Percentiles rank a stretch among this genome's conserved stretches.
These are phyloP conservation scores for Paecilomyces variotii DNA, from an alignment of 2,329 filamentous ascomycete species.

Conservation along the genomic window DNA sequence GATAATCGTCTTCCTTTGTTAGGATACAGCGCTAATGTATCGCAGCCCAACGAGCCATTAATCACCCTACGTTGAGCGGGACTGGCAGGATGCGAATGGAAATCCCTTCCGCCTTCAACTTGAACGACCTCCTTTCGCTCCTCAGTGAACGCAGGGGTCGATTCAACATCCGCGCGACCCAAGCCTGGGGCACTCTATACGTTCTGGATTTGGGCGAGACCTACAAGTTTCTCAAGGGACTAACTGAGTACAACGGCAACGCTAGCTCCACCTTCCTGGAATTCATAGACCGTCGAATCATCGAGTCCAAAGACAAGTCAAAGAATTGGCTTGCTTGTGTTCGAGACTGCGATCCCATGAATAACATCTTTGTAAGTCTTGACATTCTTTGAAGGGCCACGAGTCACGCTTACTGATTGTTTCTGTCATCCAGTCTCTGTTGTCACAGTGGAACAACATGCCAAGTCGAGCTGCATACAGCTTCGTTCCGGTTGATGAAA, in stretches of 20 bases:
- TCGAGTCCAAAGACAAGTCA: slow-evolving; percentile 37
- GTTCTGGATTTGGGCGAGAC: slow-evolving; percentile 35
- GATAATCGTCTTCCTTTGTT: slow-evolving; percentile 5
- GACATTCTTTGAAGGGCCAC: background rate
- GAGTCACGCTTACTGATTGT: background rate
- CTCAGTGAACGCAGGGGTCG: slow-evolving; percentile 30
- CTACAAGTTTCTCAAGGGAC: slow-evolving; percentile 30
- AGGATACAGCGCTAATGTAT: slow-evolving; percentile 10
- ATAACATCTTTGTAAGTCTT: slow-evolving; percentile 32
- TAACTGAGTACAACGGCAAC: slow-evolving; percentile 32
- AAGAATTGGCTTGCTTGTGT: slow-evolving; percentile 37
- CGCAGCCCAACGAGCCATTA: slow-evolving; percentile 35
- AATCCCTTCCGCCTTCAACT: slow-evolving; percentile 32
- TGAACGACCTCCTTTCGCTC: slow-evolving; percentile 29
- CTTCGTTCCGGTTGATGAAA: slow-evolving; percentile 25
- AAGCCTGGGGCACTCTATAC: slow-evolving; percentile 35
- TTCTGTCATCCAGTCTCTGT: slow-evolving; percentile 22
- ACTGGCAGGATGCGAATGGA: slow-evolving; percentile 30
- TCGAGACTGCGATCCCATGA: slow-evolving; percentile 32
- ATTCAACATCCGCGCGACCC: slow-evolving; percentile 38
- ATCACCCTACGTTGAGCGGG: slow-evolving; percentile 31
- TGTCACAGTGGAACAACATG: slow-evolving; percentile 40
- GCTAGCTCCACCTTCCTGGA: slow-evolving; percentile 32
- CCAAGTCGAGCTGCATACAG: slow-evolving; percentile 38
- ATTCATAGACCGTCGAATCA: slow-evolving; percentile 38